These are phyloP conservation scores for Monosporascus sp. DNA, from an alignment of 2,329 filamentous ascomycete genomes.

Conservation along the genomic window DNA sequence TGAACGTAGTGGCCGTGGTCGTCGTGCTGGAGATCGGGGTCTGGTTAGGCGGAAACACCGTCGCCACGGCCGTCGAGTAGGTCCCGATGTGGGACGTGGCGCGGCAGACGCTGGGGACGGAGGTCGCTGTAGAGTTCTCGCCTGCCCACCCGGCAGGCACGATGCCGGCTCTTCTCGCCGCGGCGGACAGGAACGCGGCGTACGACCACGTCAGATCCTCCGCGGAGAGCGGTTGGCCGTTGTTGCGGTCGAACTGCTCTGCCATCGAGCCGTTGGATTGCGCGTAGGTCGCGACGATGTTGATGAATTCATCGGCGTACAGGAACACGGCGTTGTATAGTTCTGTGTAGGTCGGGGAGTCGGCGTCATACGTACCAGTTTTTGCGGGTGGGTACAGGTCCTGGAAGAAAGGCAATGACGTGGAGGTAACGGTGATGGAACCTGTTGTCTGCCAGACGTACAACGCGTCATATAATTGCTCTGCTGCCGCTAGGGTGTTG, in stretches of 20 bases:
- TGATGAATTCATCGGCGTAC: constrained; percentile 58
- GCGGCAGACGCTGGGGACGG: constrained; percentile 44
- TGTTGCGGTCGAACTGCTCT: constrained; percentile 58
- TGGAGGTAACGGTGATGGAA: constrained; percentile 57
- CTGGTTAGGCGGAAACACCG: constrained; percentile 44
- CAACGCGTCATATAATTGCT: constrained; percentile 72
- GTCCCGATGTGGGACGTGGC: constrained; percentile 41
- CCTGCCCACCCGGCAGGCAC: constrained; percentile 52
- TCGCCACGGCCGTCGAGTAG: constrained; percentile 44
- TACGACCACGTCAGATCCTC: constrained; percentile 48
- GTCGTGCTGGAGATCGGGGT: constrained; percentile 32
- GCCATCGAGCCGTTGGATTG: constrained; percentile 56
- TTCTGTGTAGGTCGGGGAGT: constrained; percentile 41
- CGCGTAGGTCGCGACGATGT: constrained; percentile 58
- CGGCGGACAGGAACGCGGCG: constrained; percentile 53
- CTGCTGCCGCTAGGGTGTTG: constrained; percentile 68
- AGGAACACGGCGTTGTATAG: constrained; percentile 52
- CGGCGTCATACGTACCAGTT: constrained; percentile 55
- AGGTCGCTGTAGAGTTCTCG: constrained; percentile 33
- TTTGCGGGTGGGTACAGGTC: constrained; percentile 54
- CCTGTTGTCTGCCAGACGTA: constrained; percentile 63
- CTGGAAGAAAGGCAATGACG: constrained; percentile 66
- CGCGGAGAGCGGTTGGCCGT: constrained; percentile 54
- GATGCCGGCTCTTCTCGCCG: constrained; percentile 47
- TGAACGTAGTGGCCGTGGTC: constrained; percentile 17